phyloP scores from a whole-genome alignment of 2,329 filamentous ascomycete species.

The Fusarium sp. region DNA sequence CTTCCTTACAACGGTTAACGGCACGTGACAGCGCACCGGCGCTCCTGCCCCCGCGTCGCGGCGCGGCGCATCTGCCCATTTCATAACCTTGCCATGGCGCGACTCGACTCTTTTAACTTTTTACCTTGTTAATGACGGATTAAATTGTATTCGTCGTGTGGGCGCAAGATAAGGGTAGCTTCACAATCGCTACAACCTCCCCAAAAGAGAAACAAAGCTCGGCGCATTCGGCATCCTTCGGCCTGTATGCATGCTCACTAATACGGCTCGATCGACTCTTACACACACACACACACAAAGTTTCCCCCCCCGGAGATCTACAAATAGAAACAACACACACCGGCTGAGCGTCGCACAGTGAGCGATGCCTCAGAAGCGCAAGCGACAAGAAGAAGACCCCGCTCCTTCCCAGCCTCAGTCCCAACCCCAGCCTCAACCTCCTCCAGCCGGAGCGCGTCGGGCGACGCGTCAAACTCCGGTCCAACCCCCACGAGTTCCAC shows the following conservation, averaged over 20 bases:
- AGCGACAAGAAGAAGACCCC: constrained; percentile 48
- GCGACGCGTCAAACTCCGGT: constrained; percentile 56
- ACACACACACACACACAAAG: neutral
- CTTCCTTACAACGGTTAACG: neutral
- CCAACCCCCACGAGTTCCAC: constrained; percentile 42
- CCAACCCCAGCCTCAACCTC: constrained; percentile 22
- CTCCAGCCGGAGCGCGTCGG: constrained; percentile 50
- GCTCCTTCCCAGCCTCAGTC: constrained; percentile 22
- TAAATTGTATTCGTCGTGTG: neutral
- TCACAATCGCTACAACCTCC: neutral
- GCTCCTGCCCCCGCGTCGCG: constrained; percentile 28
- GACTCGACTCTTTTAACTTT: constrained; percentile 7
- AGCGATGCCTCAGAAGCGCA: constrained; percentile 55
- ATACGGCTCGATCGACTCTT: neutral
- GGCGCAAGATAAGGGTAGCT: neutral
- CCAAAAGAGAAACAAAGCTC: neutral
- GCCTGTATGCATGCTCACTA: neutral
- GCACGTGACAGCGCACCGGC: constrained; percentile 39
- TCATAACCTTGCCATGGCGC: constrained; percentile 8
- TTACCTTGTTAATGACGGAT: neutral
- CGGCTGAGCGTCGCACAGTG: constrained; percentile 35
- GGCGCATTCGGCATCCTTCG: neutral
- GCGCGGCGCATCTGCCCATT: constrained; percentile 4
- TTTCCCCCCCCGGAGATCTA: neutral
- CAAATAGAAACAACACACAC: neutral